Percentiles rank a stretch among this genome's conserved stretches.
Evolutionary conservation across 2,329 filamentous ascomycete species (phyloP).

Genomic region (Colletotrichum lupini): DNA sequence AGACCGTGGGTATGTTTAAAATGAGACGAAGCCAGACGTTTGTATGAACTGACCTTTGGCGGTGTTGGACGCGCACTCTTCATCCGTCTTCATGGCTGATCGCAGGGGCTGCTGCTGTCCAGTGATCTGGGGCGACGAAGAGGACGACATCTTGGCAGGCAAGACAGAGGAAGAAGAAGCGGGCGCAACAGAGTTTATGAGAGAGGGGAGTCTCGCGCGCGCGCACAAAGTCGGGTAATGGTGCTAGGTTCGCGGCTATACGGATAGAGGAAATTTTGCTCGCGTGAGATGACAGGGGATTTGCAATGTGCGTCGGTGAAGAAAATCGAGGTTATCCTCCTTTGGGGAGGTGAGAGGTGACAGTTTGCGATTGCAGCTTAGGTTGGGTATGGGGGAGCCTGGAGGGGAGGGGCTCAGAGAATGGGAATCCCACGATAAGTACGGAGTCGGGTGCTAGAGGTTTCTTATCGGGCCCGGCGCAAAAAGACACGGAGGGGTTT

Average conservation of each 20-base stretch:
- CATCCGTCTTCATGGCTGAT: slow-evolving; percentile 57
- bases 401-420: neutral
- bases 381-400: neutral
- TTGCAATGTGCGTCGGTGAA: slow-evolving; percentile 14
- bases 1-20: slow-evolving; percentile 7
- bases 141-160: slow-evolving; percentile 33
- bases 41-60: slow-evolving; percentile 55
- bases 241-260: neutral
- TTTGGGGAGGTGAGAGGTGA: slow-evolving; percentile 27
- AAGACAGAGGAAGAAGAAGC: neutral
- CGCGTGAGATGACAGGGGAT: neutral
- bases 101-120: slow-evolving; percentile 45
- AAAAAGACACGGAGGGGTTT: slow-evolving; percentile 12
- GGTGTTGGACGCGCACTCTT: slow-evolving; percentile 52
- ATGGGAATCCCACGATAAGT: slow-evolving; percentile 7
- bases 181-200: slow-evolving; percentile 1
- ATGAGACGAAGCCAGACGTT: neutral
- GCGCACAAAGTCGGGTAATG: neutral
- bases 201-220: neutral
- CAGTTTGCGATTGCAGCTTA: slow-evolving; percentile 23
- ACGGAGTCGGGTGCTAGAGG: neutral
- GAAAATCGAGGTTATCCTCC: neutral
- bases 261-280: neutral
- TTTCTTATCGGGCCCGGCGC: slow-evolving; percentile 20
- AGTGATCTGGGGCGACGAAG: slow-evolving; percentile 26